Percentiles rank a stretch among this genome's conserved stretches.
These are phyloP conservation scores for Furcasterigmium sp. DNA, from an alignment of 2,329 filamentous ascomycete genomes.

Conservation along the genomic window DNA sequence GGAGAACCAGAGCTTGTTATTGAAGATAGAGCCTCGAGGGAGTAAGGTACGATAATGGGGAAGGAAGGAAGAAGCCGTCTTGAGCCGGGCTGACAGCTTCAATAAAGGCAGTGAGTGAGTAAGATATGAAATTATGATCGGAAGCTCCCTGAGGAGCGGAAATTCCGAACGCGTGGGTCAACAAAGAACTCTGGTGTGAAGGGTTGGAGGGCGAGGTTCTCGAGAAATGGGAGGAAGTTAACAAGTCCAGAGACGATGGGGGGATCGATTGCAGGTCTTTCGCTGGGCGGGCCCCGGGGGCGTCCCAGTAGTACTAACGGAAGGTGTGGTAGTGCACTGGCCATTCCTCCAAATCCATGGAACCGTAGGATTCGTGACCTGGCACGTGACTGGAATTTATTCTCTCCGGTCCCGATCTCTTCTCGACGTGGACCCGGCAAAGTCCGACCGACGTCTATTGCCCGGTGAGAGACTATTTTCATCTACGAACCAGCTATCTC, in stretches of 20 bases:
- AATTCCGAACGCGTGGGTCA: no score
- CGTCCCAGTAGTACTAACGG: no score
- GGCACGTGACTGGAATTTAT: neutral
- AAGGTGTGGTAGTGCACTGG: no score
- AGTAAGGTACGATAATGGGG: neutral
- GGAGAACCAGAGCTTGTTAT: neutral
- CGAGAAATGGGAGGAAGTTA: neutral
- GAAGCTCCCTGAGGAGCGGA: no score
- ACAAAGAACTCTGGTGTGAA: no score
- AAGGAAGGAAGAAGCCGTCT: neutral
- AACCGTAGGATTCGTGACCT: no score
- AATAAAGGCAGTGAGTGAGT: neutral
- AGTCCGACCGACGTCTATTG: slow-evolving; percentile 1
- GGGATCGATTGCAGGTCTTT: neutral
- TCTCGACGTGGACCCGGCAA: neutral
- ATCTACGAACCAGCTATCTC: neutral
- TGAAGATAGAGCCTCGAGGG: neutral
- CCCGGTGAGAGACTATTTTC: slow-evolving; percentile 1
- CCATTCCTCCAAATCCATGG: no score
- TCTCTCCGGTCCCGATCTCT: neutral
- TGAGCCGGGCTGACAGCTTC: neutral
- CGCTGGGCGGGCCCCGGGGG: neutral
- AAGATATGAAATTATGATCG: neutral
- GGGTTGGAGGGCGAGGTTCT: no score
- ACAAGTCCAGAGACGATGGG: neutral